Conservation (phyloP, 495 filamentous ascomycete genomes). For the Lophium mytilinum region DNA sequence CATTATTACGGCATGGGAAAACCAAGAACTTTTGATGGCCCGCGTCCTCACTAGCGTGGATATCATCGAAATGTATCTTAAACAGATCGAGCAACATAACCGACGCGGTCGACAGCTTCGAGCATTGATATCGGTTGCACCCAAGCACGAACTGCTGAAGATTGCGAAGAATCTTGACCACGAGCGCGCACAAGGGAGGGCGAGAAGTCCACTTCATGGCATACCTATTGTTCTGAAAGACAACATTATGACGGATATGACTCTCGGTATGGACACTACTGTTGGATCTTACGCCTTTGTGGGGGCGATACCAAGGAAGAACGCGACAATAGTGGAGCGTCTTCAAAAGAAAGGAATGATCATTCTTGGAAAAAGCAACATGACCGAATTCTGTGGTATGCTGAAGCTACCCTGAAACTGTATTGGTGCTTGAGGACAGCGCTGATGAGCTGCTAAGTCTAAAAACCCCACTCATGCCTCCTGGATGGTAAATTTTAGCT, state of each 20-base stretch:
- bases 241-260: conserved; percentile 27
- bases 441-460: background rate
- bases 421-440: too few species aligned
- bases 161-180: conserved; percentile 32
- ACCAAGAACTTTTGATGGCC: conserved; percentile 35
- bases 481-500: conserved; percentile 16
- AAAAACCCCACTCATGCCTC: conserved; percentile 27
- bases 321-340: conserved; percentile 31
- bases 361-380: conserved; percentile 30
- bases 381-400: conserved; percentile 29
- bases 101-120: conserved; percentile 29
- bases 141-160: conserved; percentile 28
- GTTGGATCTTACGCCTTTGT: conserved; percentile 32
- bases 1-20: conserved; percentile 37
- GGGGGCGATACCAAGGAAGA: conserved; percentile 30
- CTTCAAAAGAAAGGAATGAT: conserved; percentile 30
- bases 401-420: too few species aligned
- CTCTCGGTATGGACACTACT: conserved; percentile 28
- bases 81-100: conserved; percentile 44
- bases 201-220: conserved; percentile 36
- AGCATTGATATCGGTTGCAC: conserved; percentile 35
- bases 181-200: conserved; percentile 29
- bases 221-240: conserved; percentile 38
- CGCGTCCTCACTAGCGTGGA: conserved; percentile 38
- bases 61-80: conserved; percentile 43